Conservation (phyloP, 148 eudicot species). For the Limonium bicolor region DNA sequence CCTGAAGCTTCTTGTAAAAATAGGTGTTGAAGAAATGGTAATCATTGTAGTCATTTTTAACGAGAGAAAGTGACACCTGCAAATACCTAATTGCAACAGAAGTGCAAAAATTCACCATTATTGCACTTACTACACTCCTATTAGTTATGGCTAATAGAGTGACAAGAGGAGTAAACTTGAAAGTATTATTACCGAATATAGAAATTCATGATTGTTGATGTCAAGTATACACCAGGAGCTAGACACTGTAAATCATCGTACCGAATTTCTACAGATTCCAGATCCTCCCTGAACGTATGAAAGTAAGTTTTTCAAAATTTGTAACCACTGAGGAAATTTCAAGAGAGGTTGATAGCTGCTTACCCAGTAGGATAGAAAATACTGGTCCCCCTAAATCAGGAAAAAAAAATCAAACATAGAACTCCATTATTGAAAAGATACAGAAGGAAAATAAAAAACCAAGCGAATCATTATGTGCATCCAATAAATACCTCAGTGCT, state of each 20-base stretch:
- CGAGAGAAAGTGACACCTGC: conserved; percentile 26
- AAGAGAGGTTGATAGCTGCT: too few relatives aligned
- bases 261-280: conserved; percentile 53
- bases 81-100: conserved; percentile 38
- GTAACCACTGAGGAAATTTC: too few relatives aligned
- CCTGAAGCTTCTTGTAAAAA: conserved; percentile 72
- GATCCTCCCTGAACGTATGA: conserved; percentile 41
- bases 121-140: too few relatives aligned
- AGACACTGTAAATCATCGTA: conserved; percentile 62
- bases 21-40: conserved; percentile 82
- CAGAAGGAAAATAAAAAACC: neutral
- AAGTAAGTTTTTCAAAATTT: too few relatives aligned
- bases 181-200: conserved; percentile 47
- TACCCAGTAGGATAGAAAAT: too few relatives aligned
- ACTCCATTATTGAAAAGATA: neutral
- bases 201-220: conserved; percentile 84
- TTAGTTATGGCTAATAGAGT: conserved; percentile 3
- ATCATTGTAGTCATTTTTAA: conserved; percentile 17
- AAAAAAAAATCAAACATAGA: too few relatives aligned
- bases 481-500: conserved; percentile 14
- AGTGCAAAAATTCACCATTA: too few relatives aligned
- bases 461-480: neutral
- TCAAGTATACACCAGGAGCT: conserved; percentile 56
- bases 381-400: too few relatives aligned
- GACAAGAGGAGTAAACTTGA: conserved; percentile 1